These are phyloP conservation scores for Aspergillus nidulans DNA, from an alignment of 495 filamentous ascomycete species.

Conservation along the genomic window DNA sequence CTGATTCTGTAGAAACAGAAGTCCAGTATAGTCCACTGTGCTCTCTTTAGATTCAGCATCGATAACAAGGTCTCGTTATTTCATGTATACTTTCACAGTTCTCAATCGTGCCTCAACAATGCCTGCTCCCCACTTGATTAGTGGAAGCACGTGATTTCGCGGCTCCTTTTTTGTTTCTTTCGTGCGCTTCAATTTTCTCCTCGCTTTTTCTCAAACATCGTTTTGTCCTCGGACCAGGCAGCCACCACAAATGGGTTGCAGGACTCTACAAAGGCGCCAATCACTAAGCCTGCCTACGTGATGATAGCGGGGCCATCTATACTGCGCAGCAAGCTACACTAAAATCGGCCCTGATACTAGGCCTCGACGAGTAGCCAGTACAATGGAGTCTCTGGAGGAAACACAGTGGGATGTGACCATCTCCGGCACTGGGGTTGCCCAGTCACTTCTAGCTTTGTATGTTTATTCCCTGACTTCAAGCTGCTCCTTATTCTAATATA, in stretches of 20 bases:
- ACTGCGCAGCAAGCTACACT: conserved; percentile 22
- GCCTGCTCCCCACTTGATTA: background rate
- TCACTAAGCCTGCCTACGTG: conserved; percentile 24
- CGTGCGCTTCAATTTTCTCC: conserved; percentile 14
- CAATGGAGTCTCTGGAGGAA: conserved; percentile 76
- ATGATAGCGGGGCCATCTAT: conserved; percentile 27
- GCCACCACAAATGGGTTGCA: conserved; percentile 23
- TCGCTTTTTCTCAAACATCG: conserved; percentile 9
- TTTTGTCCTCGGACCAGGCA: conserved; percentile 12
- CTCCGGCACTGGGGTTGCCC: conserved; percentile 79
- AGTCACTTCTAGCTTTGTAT: conserved; percentile 92
- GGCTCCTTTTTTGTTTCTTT: conserved; percentile 19
- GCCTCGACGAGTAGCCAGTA: conserved; percentile 13
- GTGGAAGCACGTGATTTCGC: conserved; percentile 16
- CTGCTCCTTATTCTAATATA: conserved; percentile 52
- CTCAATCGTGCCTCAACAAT: background rate
- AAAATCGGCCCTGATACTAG: conserved; percentile 21
- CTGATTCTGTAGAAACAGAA: no score
- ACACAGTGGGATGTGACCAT: conserved; percentile 91
- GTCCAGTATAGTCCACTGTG: no score
- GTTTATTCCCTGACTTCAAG: conserved; percentile 32
- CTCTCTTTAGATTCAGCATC: no score
- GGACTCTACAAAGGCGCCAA: conserved; percentile 21
- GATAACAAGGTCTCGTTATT: no score
- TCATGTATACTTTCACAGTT: no score